These are phyloP conservation scores for Eremochloa ophiuroides DNA, from an alignment of 176 grass and related monocot genomes.

Conservation along the genomic window DNA sequence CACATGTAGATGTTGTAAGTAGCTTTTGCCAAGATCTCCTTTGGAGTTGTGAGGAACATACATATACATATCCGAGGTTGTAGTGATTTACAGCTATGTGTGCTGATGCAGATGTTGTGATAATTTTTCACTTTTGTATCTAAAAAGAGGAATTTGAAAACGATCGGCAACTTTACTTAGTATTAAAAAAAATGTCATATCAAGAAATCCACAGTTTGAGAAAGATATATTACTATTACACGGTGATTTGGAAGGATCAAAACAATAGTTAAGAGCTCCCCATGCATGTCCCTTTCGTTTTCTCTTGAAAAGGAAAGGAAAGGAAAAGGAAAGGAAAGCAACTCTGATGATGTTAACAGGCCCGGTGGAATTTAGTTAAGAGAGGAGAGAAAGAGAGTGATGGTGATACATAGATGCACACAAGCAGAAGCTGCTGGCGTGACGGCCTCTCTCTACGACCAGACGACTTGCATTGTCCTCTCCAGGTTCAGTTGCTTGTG, in stretches of 20 bases:
- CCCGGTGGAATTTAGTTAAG: neutral
- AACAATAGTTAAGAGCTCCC: neutral
- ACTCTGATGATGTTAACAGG: conserved; percentile 1
- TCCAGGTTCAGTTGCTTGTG: conserved; percentile 4
- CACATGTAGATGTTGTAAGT: too few relatives aligned
- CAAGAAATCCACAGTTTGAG: neutral
- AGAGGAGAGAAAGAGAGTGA: neutral
- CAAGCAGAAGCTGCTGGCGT: neutral
- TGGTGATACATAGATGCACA: neutral
- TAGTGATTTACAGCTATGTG: too few relatives aligned
- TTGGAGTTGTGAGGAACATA: too few relatives aligned
- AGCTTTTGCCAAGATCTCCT: neutral
- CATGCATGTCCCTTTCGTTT: neutral
- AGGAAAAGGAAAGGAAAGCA: neutral
- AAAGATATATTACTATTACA: neutral
- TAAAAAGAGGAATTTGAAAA: too few relatives aligned
- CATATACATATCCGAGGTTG: too few relatives aligned
- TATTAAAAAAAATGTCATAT: too few relatives aligned
- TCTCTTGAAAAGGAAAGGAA: neutral
- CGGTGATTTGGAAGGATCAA: neutral
- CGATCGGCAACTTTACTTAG: too few relatives aligned
- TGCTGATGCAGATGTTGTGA: too few relatives aligned
- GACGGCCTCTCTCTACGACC: neutral
- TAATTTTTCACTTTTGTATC: too few relatives aligned
- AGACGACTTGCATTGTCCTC: neutral